Evolutionary conservation across 257 asterid genomes (phyloP).

Genomic region (Catharanthus roseus): DNA sequence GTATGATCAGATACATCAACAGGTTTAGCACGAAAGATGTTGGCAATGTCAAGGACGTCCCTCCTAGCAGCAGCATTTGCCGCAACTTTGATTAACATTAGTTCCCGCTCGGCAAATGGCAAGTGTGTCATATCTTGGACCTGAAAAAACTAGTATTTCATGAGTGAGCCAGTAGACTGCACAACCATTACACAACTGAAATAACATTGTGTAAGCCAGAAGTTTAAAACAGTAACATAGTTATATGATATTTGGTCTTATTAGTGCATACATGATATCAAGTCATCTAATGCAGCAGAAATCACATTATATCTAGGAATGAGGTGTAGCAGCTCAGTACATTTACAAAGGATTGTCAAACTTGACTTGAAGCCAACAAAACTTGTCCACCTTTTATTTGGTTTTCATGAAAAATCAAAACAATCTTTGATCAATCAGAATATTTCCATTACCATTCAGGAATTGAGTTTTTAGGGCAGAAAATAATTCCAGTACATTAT

Average conservation of each 20-base stretch:
- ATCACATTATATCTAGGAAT: not conserved
- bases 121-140: conserved; percentile 67
- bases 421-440: not conserved
- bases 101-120: conserved; percentile 91
- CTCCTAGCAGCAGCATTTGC: conserved; percentile 75
- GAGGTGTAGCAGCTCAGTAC: not conserved
- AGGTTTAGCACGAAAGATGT: conserved; percentile 83
- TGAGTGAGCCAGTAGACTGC: not conserved
- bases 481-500: not conserved
- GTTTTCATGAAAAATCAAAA: not conserved
- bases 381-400: not conserved
- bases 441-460: not conserved
- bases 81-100: conserved; percentile 84
- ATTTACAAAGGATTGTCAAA: not conserved
- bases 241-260: not conserved
- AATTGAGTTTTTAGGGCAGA: not conserved
- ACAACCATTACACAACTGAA: not conserved
- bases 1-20: conserved; percentile 94
- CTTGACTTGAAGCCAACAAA: not conserved
- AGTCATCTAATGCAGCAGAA: not conserved
- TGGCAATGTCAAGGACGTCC: conserved; percentile 84
- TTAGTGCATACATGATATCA: not conserved
- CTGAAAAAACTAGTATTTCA: conserved; percentile 32
- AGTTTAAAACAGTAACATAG: not conserved
- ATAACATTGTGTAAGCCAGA: not conserved